Base-by-base conservation (phyloP, 345 rosid genomes). In the Cardamine occulta region DNA sequence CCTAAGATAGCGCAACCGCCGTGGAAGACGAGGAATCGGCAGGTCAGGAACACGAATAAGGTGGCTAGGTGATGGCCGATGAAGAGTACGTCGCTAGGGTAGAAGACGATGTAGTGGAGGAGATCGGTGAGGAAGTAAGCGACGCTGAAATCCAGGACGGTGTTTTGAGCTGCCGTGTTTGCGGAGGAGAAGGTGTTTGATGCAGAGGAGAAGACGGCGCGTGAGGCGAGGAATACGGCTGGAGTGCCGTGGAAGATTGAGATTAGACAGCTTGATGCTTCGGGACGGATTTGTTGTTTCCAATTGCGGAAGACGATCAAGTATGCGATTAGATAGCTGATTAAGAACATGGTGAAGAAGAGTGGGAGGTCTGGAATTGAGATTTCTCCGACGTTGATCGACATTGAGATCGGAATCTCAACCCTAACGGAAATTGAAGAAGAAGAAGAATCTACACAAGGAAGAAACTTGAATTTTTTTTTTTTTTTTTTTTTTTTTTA, bases 61-160 rank as follows among this genome's bases (percentile, higher is more conserved):
- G 97, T 92, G 13, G 90, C 97, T 48, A 86, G 32, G 76, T 95
- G 99, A 72, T 92, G 99, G 42, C 85, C 96, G 70, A 95, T 90
- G 88, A 95, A 95, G 78, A 95, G 92, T 6, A 90, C 63, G 73
- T 95, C 97, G 57, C 68, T 54, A 21, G 96, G 99, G 81, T 34
- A 83, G 77, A 92, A 95, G 66, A 88, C 68, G 70, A 92, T 35
- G 86, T 86, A 92, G 82, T 95, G 99, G 49, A 85, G 40, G 66
- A 91, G 88, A 84, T 95, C 99, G 80, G 86, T 80, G 26, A 80
- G 18, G 81, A 95, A 91, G 81, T 89, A 93, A 45, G 97, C 88
- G 65, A 89, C 78, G 84, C 97, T 88, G 80, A 60, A 91, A 37
- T 93, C 98, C 69, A 91, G 90, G 73, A 84, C 93, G 19, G 79